Evolutionary conservation across 768 basidiomycete genomes (phyloP), one percentile per base, ranked within the genome.

Genomic region (Lactarius vividus): DNA sequence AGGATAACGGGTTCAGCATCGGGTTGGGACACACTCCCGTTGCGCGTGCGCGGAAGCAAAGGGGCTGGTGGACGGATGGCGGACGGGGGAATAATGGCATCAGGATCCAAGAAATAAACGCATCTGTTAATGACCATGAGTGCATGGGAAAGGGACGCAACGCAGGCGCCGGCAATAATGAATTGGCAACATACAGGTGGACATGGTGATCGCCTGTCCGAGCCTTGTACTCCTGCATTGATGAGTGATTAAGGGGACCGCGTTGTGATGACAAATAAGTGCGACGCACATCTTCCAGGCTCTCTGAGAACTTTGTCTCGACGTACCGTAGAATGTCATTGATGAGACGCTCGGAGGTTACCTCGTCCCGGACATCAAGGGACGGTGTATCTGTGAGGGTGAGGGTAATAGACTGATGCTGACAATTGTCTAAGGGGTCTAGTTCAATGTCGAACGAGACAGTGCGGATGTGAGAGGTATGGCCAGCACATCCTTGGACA

Each of bases 101-200:
- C 89, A 62, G 92, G 92, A 82, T 93, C 89, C 77, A 94, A 79
- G 78, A 94, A 91, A 79, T 94, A 94, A 65, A 94, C 86, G 72
- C 91, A 93, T 66, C 91, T 92, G 77, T 63, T 69, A 42, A 28
- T 15, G 37, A 52, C 35, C 35, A 55, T 72, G 62, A 70, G 71
- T 33, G 39, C 56, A 67, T 56, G 66, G 59, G 60, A 58, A 64
- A 57, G 39, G 44, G 55, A 63, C 33, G n/a, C 7, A 39, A 29
- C 26, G 52, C 59, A 49, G 62, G 53, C 64, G 44, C 64, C 67
- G 57, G 56, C 59, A 39, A 40, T 28, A 60, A 18, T 39, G 58
- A 52, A 59, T 33, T 20, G 62, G 61, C 65, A 71, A 81, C 84
- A 70, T 74, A 93, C 89, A 94, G 78, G 79, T 94, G 92, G 64